These are phyloP conservation scores for Beverwykella pulmonaria DNA, from an alignment of 495 filamentous ascomycete genomes.

Conservation along the genomic window DNA sequence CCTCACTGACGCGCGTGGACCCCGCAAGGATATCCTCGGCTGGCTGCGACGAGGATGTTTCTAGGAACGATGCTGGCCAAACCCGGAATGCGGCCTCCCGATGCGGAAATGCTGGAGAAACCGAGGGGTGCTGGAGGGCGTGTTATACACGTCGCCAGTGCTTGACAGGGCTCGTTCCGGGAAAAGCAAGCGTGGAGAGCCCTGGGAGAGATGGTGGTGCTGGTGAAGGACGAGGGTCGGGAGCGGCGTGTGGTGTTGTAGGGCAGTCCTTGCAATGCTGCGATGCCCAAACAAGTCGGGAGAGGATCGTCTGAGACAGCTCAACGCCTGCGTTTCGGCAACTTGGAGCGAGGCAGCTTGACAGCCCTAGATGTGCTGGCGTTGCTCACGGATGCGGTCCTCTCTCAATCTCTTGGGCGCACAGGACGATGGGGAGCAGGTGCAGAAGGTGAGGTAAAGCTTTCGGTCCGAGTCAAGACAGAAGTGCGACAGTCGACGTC, in stretches of 20 bases:
- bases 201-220: not conserved
- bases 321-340: constrained; percentile 28
- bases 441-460: constrained; percentile 30
- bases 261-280: constrained; percentile 20
- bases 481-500: constrained; percentile 34
- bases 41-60: constrained; percentile 34
- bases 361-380: constrained; percentile 5
- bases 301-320: constrained; percentile 28
- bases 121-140: constrained; percentile 12
- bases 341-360: not conserved
- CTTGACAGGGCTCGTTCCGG: constrained; percentile 10
- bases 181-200: constrained; percentile 26
- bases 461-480: constrained; percentile 35
- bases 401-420: constrained; percentile 9
- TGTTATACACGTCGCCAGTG: constrained; percentile 32
- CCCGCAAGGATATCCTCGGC: constrained; percentile 36
- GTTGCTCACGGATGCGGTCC: constrained; percentile 12
- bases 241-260: constrained; percentile 15
- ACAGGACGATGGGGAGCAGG: constrained; percentile 28
- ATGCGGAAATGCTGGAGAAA: constrained; percentile 32
- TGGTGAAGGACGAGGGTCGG: constrained; percentile 8
- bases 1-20: constrained; percentile 34
- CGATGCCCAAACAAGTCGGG: constrained; percentile 23
- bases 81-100: constrained; percentile 31
- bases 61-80: constrained; percentile 18